Percentiles rank a stretch among this genome's conserved stretches.
Conservation (phyloP, 2,329 filamentous ascomycete genomes). For the Fusarium papillatum region DNA sequence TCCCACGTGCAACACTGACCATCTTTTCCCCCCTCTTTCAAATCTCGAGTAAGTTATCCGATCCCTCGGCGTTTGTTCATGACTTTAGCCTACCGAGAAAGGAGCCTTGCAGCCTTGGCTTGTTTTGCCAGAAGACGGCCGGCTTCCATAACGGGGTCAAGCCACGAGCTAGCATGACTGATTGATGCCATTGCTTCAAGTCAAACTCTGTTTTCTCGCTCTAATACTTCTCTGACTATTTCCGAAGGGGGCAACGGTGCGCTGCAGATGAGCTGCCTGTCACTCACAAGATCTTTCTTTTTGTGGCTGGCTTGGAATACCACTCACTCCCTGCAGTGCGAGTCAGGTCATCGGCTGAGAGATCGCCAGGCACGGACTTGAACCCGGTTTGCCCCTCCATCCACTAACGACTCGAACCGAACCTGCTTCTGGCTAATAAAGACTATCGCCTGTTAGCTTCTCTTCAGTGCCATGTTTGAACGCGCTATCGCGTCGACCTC, state of each 20-base stretch:
- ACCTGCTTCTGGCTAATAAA: conserved; percentile 35
- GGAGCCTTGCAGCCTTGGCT: neutral
- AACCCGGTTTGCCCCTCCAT: conserved; percentile 22
- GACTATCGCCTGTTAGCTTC: conserved; percentile 25
- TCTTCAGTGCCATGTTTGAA: neutral
- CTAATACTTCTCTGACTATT: neutral
- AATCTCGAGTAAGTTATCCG: conserved; percentile 1
- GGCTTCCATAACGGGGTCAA: neutral
- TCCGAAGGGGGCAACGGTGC: neutral
- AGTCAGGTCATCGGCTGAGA: conserved; percentile 39
- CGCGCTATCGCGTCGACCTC: neutral
- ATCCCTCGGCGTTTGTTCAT: neutral
- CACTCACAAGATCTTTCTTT: conserved; percentile 1
- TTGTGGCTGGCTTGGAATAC: conserved; percentile 6
- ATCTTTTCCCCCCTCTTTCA: conserved; percentile 12
- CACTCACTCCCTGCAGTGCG: conserved; percentile 13
- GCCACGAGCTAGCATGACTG: conserved; percentile 16
- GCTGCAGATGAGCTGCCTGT: neutral
- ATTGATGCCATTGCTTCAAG: neutral
- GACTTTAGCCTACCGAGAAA: neutral
- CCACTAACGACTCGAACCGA: conserved; percentile 21
- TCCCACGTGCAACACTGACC: conserved; percentile 23
- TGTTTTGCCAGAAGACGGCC: conserved; percentile 6
- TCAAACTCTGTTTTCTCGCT: neutral
- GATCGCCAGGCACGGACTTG: conserved; percentile 45